A percentile compares a stretch with the other conserved stretches of the same genome.
Conservation (phyloP, 2,329 filamentous ascomycete genomes). For the Pestalotiopsis sp. region DNA sequence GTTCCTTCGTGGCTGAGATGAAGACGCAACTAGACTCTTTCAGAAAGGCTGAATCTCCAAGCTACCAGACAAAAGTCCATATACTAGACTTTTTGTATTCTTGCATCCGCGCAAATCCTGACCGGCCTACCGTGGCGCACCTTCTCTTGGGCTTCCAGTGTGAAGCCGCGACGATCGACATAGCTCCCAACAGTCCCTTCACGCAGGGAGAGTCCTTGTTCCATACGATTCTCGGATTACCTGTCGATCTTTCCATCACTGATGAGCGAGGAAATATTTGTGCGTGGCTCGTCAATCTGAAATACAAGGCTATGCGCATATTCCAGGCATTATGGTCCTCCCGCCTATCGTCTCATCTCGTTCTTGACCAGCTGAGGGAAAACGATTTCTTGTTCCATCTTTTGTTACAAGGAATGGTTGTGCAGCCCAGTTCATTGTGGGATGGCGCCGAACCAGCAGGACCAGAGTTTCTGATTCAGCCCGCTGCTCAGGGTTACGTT, state of each 20-base stretch:
- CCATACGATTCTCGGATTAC: conserved; percentile 76
- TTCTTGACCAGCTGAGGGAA: conserved; percentile 77
- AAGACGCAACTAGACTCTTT: conserved; percentile 72
- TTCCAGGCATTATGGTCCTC: conserved; percentile 84
- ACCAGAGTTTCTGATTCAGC: conserved; percentile 68
- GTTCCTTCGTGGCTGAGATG: conserved; percentile 72
- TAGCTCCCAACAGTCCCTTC: conserved; percentile 72
- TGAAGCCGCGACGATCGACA: conserved; percentile 67
- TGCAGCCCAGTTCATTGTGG: conserved; percentile 73
- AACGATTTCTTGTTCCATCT: conserved; percentile 81
- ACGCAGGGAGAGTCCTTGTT: conserved; percentile 75
- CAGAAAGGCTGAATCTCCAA: conserved; percentile 67
- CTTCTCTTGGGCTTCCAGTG: conserved; percentile 87
- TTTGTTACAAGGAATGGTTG: conserved; percentile 71
- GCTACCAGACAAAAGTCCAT: conserved; percentile 80
- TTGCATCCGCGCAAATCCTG: conserved; percentile 74
- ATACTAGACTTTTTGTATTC: conserved; percentile 85
- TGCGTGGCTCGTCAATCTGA: conserved; percentile 71
- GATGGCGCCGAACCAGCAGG: conserved; percentile 65
- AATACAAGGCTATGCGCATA: conserved; percentile 71
- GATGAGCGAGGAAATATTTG: conserved; percentile 61
- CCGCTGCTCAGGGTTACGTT: conserved; percentile 69
- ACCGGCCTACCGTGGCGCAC: conserved; percentile 86
- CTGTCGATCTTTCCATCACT: conserved; percentile 68
- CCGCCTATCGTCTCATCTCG: conserved; percentile 72